phyloP scores from a whole-genome alignment of 306 rosid species.

The Psophocarpus tetragonolobus region DNA sequence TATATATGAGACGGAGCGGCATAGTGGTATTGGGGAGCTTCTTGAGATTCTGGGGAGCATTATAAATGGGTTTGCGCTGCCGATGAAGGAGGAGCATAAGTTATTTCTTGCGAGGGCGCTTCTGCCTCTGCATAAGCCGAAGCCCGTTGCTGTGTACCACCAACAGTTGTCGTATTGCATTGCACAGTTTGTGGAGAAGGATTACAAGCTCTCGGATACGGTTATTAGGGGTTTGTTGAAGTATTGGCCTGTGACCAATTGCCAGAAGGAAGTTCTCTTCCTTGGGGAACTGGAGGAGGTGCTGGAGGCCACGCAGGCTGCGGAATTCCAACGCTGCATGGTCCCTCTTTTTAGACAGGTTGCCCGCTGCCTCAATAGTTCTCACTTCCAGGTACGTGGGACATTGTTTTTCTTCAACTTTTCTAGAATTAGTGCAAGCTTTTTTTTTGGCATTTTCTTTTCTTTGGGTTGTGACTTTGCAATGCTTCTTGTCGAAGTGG shows the following conservation, averaged over 20 bases:
- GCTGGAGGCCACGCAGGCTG: conserved; percentile 90
- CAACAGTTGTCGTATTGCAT: conserved; percentile 94
- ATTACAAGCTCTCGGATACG: conserved; percentile 83
- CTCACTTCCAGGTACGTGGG: conserved; percentile 88
- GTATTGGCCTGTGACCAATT: conserved; percentile 90
- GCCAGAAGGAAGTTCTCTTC: conserved; percentile 94
- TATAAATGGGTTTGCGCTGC: conserved; percentile 92
- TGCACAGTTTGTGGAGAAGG: conserved; percentile 95
- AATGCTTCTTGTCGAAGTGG: conserved; percentile 29
- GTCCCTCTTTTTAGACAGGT: conserved; percentile 88
- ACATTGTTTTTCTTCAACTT: conserved; percentile 1
- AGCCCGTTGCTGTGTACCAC: conserved; percentile 66
- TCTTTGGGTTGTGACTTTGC: not conserved
- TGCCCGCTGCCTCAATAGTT: conserved; percentile 86
- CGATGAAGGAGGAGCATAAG: conserved; percentile 98
- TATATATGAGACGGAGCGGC: conserved; percentile 87
- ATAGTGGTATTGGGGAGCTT: conserved; percentile 91
- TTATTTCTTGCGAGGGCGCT: conserved; percentile 90
- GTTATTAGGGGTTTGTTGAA: conserved; percentile 89
- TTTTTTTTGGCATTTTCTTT: conserved; percentile 6
- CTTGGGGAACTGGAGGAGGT: conserved; percentile 97
- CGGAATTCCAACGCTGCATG: conserved; percentile 94
- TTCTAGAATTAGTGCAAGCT: conserved; percentile 3
- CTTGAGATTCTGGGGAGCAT: conserved; percentile 99
- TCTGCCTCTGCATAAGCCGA: conserved; percentile 93